Base-by-base conservation (phyloP, 2,329 filamentous ascomycete genomes). In the Paracorniculantispora psalliotae region DNA sequence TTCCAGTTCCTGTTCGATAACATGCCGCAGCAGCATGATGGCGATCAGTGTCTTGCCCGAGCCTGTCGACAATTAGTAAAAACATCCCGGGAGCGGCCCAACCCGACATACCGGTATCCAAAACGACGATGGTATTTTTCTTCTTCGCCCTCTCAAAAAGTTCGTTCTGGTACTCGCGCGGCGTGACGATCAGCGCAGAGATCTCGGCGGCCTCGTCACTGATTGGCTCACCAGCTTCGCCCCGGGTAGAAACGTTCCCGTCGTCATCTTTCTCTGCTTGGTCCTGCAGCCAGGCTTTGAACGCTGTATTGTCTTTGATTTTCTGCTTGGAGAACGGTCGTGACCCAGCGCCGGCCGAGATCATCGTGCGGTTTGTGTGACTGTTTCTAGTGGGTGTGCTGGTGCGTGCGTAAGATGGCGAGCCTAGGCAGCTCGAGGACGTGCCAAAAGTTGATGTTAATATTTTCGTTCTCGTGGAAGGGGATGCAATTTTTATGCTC, bases 31-130 rank as follows among this genome's bases (percentile, higher is more conserved):
- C 5, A 99, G 79, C 2, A 97, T 80, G 1, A 91, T 92, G 0
- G 94, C 92, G 65, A 99, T 97, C n/a, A 97, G 79, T 0, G 94
- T 99, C 74, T 99, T 99, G 2, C 94, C 94, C 3, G 91, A 92
- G 13, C 94, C 89, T 87, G 60, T 1, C 8, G 17, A 17, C 43
- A n/a, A 26, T 63, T 53, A 66, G 66, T 19, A 35, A 28, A 5
- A 2, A 19, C n/a, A n/a, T 19, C 7, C 15, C 8, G 9, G 8
- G 13, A 10, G 2, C 56, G 54, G 15, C 65, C 26, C 63, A 57
- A 8, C 8, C 5, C 26, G n/a, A 17, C 30, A 26, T 69, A 86
- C 86, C 91, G n/a, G 93, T 97, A 67, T 96, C 92, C 1, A 97
- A 81, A 1, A 99, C 94, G 1, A 94, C 92, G 65, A 99, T 96